Evolutionary conservation across 371 early-diverging fungal genomes (phyloP), one percentile per base, ranked within the genome.

Genomic region (Mycotypha africana): DNA sequence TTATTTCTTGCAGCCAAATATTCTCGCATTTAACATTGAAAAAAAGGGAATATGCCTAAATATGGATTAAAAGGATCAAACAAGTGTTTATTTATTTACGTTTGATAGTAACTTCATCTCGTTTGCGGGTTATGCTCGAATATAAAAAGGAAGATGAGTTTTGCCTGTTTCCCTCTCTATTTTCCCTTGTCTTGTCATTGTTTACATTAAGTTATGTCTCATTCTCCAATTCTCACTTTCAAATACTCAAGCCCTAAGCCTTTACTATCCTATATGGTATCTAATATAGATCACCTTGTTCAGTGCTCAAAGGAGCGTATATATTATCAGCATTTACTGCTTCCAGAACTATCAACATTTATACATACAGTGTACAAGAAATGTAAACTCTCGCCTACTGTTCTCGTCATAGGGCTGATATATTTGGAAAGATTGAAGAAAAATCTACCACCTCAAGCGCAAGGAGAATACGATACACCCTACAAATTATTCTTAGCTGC

Each of bases 401-500:
- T 70, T 15, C 59, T 84, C 10, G 81, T 82, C 9, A 75, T 84
- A 24, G 78, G 83, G 0, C 54, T 86, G 47, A 78, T 88, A 11
- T 88, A 88, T 51, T 72, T 88, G 20, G 73, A 84, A 28, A 70
- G 86, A 17, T 65, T 88, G 30, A 77, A 85, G 49, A 65, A 52
- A 30, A 65, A 70, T 20, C 48, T 86, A 35, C 82, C 84, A 0
- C 57, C 51, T 25, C 66, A 74, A 46, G 82, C 88, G 36, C 78
- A 79, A 43, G 86, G 85, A 28, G 81, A 83, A 46, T 76, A 75
- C 30, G 88, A 85, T 47, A 85, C 88, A 9, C 85, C 85, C 20
- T 82, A 85, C 57, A 77, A 82, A 45, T 70, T 88, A 30, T 86
- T 86, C 42, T 49, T 86, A 49, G 84, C 85, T 3, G 80, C 88